These are phyloP conservation scores for Durio zibethinus DNA, from an alignment of 345 rosid species.

Conservation along the genomic window DNA sequence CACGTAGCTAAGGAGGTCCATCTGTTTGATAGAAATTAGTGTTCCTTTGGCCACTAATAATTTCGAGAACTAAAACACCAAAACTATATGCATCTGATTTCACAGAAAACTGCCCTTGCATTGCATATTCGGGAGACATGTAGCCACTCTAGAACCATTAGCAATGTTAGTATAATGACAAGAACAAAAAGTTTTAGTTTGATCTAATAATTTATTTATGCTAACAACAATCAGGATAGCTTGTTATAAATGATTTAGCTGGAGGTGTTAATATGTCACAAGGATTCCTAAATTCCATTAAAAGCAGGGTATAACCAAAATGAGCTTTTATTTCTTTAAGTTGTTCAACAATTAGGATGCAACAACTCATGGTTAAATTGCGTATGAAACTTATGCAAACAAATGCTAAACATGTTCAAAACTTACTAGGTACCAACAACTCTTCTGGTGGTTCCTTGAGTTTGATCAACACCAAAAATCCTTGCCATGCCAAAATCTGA, in stretches of 20 bases:
- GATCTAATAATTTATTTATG: no score
- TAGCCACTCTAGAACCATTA: neutral
- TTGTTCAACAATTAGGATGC: neutral
- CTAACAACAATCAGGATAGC: no score
- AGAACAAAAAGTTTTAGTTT: no score
- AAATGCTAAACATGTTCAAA: neutral
- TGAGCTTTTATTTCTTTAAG: no score
- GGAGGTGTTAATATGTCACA: no score
- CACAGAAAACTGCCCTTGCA: conserved; percentile 12
- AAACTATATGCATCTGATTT: conserved; percentile 9
- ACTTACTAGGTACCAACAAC: conserved; percentile 12
- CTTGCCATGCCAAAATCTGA: neutral
- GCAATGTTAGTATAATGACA: neutral
- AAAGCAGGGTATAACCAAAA: no score
- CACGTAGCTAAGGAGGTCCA: conserved; percentile 8
- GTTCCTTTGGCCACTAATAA: conserved; percentile 10
- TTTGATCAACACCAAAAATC: neutral
- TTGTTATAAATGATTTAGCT: no score
- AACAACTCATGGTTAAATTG: neutral
- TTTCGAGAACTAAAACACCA: conserved; percentile 12
- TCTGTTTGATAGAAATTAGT: conserved; percentile 3
- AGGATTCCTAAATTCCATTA: no score
- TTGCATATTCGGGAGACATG: conserved; percentile 4
- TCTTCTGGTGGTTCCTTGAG: neutral
- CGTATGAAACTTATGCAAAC: neutral